Evolutionary conservation across 2,329 filamentous ascomycete species (phyloP).

Genomic region (Westerdykella ornata): DNA sequence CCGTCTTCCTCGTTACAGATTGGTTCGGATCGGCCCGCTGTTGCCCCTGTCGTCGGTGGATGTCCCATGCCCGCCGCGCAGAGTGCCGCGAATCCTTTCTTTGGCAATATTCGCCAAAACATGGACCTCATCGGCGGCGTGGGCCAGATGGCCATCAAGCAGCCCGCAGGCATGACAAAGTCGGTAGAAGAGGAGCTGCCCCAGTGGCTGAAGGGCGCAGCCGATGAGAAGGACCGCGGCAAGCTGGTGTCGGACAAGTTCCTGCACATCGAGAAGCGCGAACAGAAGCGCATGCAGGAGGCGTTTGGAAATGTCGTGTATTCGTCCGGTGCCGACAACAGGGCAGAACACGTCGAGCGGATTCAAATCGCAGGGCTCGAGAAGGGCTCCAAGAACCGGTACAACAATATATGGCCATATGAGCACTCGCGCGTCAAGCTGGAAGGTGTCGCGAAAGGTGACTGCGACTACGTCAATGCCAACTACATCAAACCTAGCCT

Average conservation of each 20-base stretch:
- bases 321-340: conserved; percentile 4
- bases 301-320: conserved; percentile 60
- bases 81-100: conserved; percentile 77
- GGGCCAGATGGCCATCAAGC: conserved; percentile 63
- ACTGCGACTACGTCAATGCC: conserved; percentile 93
- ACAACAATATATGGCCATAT: conserved; percentile 96
- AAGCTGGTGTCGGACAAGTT: conserved; percentile 78
- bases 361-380: conserved; percentile 87
- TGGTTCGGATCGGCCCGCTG: conserved; percentile 39
- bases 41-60: conserved; percentile 79
- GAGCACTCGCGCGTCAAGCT: conserved; percentile 86
- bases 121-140: conserved; percentile 92
- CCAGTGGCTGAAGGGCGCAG: conserved; percentile 66
- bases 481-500: conserved; percentile 73
- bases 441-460: conserved; percentile 57
- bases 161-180: conserved; percentile 49
- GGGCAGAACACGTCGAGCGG: conserved; percentile 34
- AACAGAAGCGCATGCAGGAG: conserved; percentile 88
- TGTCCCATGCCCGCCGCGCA: conserved; percentile 69
- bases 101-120: conserved; percentile 92
- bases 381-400: conserved; percentile 90
- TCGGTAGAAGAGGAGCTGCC: conserved; percentile 55
- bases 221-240: conserved; percentile 62
- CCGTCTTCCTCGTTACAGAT: conserved; percentile 19
- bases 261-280: conserved; percentile 71